A percentile compares a stretch with the other conserved stretches of the same genome.
phyloP scores from a whole-genome alignment of 108 stramenopile genomes.

The Fragilaria radians region DNA sequence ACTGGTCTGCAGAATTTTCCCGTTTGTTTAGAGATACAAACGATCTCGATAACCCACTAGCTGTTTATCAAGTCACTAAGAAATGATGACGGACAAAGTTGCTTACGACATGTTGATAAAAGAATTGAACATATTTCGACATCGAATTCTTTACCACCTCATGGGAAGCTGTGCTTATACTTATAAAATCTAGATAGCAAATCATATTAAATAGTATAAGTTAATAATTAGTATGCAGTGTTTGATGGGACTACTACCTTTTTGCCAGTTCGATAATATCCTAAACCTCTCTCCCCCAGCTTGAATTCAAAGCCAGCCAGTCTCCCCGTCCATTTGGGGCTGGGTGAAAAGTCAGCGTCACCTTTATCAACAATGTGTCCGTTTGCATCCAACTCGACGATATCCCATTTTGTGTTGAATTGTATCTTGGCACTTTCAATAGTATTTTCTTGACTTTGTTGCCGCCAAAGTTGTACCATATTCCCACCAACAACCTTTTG shows the following conservation, averaged over 20 bases:
- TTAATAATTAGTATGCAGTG: constrained; percentile 46
- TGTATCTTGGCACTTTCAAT: constrained; percentile 28
- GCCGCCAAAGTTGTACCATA: constrained; percentile 60
- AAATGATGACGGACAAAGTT: no score
- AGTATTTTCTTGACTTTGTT: constrained; percentile 4
- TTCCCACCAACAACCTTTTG: constrained; percentile 56
- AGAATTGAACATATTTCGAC: no score
- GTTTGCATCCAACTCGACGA: constrained; percentile 69
- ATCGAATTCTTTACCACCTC: no score
- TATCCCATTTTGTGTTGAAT: constrained; percentile 74
- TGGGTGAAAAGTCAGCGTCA: constrained; percentile 74
- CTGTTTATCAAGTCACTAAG: no score
- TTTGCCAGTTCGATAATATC: constrained; percentile 85
- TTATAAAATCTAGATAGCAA: no score
- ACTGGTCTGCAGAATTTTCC: no score
- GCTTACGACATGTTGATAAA: no score
- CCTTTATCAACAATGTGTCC: constrained; percentile 81
- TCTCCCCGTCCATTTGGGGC: constrained; percentile 62
- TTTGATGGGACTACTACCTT: constrained; percentile 80
- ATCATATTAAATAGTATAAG: no score
- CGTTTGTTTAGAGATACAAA: no score
- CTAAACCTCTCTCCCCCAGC: constrained; percentile 76
- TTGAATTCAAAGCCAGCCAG: constrained; percentile 86
- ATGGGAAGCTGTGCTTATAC: no score
- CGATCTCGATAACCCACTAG: no score